A percentile compares a stretch with the other conserved stretches of the same genome.
These are phyloP conservation scores for Lachancea fermentati DNA, from an alignment of 805 yeast genomes.

Conservation along the genomic window DNA sequence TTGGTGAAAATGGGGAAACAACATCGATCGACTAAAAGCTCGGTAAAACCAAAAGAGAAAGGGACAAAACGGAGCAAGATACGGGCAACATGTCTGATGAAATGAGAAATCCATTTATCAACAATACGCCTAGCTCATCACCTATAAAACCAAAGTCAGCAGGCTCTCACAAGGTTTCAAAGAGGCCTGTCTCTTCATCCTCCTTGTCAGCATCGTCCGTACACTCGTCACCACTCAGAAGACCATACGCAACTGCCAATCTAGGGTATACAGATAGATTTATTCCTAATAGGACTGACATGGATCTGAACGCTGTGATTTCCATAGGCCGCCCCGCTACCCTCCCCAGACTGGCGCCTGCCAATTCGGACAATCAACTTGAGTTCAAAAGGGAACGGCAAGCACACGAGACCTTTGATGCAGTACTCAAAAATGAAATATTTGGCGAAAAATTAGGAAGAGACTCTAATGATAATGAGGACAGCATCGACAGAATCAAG, in stretches of 20 bases:
- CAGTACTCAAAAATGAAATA: constrained; percentile 80
- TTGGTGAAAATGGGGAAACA: neutral
- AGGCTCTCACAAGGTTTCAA: constrained; percentile 14
- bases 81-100: constrained; percentile 11
- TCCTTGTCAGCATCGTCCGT: constrained; percentile 21
- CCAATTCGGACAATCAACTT: constrained; percentile 47
- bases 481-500: constrained; percentile 29
- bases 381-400: constrained; percentile 69
- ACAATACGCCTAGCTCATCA: constrained; percentile 31
- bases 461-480: constrained; percentile 27
- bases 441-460: constrained; percentile 81
- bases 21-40: neutral
- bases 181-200: constrained; percentile 19
- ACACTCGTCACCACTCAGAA: constrained; percentile 27
- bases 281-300: constrained; percentile 82
- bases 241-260: constrained; percentile 26
- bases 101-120: constrained; percentile 28
- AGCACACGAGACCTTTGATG: constrained; percentile 81
- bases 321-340: constrained; percentile 28
- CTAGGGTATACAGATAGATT: constrained; percentile 70
- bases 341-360: constrained; percentile 22
- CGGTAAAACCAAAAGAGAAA: neutral
- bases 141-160: constrained; percentile 22
- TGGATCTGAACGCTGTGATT: constrained; percentile 83
- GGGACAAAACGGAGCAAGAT: neutral